Conservation (phyloP, 352 stramenopile genomes). For the Globisporangium cystogenes region DNA sequence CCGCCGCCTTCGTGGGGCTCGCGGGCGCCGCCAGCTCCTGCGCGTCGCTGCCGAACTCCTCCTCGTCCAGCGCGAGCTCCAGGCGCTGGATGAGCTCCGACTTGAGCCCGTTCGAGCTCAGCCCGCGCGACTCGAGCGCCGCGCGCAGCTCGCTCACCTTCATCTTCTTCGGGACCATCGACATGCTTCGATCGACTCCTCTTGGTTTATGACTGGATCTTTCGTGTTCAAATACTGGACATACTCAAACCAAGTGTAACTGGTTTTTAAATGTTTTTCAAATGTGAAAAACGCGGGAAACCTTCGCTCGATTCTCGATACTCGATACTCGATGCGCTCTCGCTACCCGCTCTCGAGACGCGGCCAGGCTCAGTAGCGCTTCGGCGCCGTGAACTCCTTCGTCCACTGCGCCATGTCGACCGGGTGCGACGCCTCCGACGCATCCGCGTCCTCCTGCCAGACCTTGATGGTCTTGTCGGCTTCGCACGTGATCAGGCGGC, state of each 20-base stretch:
- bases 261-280: no score
- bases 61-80: constrained; percentile 82
- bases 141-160: constrained; percentile 87
- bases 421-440: constrained; percentile 94
- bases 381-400: constrained; percentile 88
- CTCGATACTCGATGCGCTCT: no score
- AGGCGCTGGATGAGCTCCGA: constrained; percentile 87
- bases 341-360: no score
- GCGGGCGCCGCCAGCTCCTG: constrained; percentile 65
- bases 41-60: constrained; percentile 79
- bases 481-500: constrained; percentile 97
- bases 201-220: no score
- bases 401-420: constrained; percentile 98
- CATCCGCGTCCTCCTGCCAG: constrained; percentile 95
- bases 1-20: constrained; percentile 24
- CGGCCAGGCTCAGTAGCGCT: constrained; percentile 66
- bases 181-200: no score
- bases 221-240: no score
- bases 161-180: constrained; percentile 90
- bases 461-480: constrained; percentile 99
- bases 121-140: constrained; percentile 69
- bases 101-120: constrained; percentile 86
- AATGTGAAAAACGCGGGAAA: neutral
- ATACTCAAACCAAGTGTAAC: neutral
- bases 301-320: no score